Base-by-base conservation (phyloP, 148 eudicot species). In the Rhododendron henanense region DNA sequence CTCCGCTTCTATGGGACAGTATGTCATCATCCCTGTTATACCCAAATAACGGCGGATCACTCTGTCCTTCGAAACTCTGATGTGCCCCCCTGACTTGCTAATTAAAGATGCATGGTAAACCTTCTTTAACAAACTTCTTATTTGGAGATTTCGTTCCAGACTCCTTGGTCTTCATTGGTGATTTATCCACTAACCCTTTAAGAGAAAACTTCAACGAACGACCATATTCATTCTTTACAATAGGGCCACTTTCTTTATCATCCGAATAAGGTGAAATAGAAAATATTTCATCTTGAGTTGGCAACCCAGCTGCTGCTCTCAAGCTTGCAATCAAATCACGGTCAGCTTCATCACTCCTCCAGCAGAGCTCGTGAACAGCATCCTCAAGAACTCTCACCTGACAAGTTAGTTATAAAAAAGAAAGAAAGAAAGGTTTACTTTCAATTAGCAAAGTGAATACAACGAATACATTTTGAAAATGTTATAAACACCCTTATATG, bases 291-390 rank as follows among this genome's bases (percentile, higher is more conserved):
- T 97, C 99, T 88, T 94, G 92, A 83, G 93, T 92, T 48, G 99
- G 98, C 89, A 97, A 90, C 73, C 99, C 99, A 85, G 96, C 98
- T 88, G 95, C 98, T 81, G 94, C 96, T 89, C 99, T 92, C 92
- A 97, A 87, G 90, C 91, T 93, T 85, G 92, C 89, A 76, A 97
- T 97, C 81, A 94, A 85, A 91, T 95, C 98, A 85, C 88, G 90
- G 82, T 97, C 99, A 81, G 91, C 92, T 87, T 90, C 90, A 85
- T 95, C 96, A 90, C 91, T 92, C 87, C 98, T 93, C 88, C 94
- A 94, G 98, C 98, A 95, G 80, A 97, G 94, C 90, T 95, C 99
- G 85, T 91, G 95, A 85, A 97, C 98, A 87, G 98, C 98, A 89
- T 97, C 98, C 90, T 97, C 98, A 86, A 90, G 92, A 91, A 90